Percentiles rank a stretch among this genome's conserved stretches.
Conservation (phyloP, 2,329 filamentous ascomycete species). For the Stagonosporopsis rhizophila region DNA sequence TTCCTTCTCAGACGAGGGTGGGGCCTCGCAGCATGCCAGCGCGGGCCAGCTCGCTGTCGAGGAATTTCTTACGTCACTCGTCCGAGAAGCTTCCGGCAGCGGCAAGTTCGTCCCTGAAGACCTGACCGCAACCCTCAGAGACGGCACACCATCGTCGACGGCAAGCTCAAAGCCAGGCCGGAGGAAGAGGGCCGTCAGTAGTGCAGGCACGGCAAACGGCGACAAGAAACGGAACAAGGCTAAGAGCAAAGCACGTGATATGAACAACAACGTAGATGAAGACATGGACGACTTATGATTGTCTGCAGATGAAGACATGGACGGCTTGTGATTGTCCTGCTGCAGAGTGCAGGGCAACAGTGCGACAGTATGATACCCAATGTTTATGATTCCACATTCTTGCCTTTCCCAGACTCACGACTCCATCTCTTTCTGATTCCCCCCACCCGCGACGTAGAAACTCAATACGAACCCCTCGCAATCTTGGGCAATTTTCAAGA, state of each 20-base stretch:
- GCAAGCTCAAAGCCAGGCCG: slow-evolving; percentile 24
- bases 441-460: background rate
- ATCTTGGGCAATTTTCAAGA: too few relatives aligned
- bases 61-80: slow-evolving; percentile 40
- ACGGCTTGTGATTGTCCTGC: background rate
- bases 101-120: background rate
- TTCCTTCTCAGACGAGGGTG: slow-evolving; percentile 34
- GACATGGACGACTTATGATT: slow-evolving; percentile 17
- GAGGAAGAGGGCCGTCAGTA: slow-evolving; percentile 41
- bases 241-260: slow-evolving; percentile 30
- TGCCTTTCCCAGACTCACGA: background rate
- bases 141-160: slow-evolving; percentile 16
- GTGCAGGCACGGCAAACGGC: slow-evolving; percentile 24
- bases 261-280: slow-evolving; percentile 13
- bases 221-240: slow-evolving; percentile 36
- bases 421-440: background rate
- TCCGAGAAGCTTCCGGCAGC: slow-evolving; percentile 35
- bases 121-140: background rate
- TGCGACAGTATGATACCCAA: slow-evolving; percentile 4
- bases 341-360: background rate
- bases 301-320: background rate
- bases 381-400: background rate
- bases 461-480: background rate
- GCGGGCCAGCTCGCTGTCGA: slow-evolving; percentile 43
- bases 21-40: slow-evolving; percentile 33